These are phyloP conservation scores for Zygosaccharomyces pseudobailii DNA, from an alignment of 1,139 yeast genomes.

Conservation along the genomic window DNA sequence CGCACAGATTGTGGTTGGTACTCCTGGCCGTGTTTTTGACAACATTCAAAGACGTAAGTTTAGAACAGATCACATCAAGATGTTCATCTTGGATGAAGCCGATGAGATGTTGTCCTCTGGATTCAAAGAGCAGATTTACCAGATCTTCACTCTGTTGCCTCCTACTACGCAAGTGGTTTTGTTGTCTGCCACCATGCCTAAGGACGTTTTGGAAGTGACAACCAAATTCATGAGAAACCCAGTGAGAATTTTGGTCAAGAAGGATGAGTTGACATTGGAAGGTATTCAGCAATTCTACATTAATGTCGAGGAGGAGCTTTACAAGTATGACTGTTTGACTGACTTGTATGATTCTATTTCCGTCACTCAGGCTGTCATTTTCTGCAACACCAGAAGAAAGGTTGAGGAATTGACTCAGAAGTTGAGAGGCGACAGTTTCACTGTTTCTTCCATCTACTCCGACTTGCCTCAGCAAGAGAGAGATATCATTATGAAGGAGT, in stretches of 20 bases:
- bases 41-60: conserved; percentile 94
- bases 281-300: conserved; percentile 97
- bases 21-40: conserved; percentile 98
- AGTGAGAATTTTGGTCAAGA: conserved; percentile 93
- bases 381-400: conserved; percentile 98
- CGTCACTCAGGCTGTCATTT: conserved; percentile 97
- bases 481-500: conserved; percentile 97
- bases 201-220: conserved; percentile 94
- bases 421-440: conserved; percentile 81
- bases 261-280: conserved; percentile 96
- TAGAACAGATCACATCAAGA: conserved; percentile 84
- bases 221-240: conserved; percentile 97
- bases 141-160: conserved; percentile 91
- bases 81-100: conserved; percentile 98
- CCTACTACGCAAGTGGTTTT: conserved; percentile 93
- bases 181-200: conserved; percentile 97
- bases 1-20: conserved; percentile 95
- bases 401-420: conserved; percentile 90
- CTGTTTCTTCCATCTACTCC: conserved; percentile 96
- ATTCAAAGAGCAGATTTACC: conserved; percentile 96
- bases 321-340: conserved; percentile 92
- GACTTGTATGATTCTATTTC: conserved; percentile 97
- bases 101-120: conserved; percentile 98
- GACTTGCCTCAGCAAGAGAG: conserved; percentile 96
- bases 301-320: conserved; percentile 88